Conservation (phyloP, 441 rosid species). For the Erysimum cheiri region DNA sequence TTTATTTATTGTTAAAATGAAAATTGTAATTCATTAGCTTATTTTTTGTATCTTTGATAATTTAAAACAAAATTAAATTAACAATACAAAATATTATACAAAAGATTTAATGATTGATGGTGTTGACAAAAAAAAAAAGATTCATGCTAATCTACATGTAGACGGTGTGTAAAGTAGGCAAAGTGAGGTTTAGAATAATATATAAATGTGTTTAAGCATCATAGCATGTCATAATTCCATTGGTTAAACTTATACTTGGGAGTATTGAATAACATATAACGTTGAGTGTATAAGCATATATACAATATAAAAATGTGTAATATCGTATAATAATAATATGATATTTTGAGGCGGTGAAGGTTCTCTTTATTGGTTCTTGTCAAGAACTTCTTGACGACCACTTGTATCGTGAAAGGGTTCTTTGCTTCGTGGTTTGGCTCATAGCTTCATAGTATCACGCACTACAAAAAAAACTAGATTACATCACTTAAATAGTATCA, state of each 20-base stretch:
- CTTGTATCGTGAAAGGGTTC: constrained; percentile 24
- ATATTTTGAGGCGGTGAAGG: constrained; percentile 35
- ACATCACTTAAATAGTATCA: too few species aligned
- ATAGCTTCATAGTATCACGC: constrained; percentile 2
- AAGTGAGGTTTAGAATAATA: constrained; percentile 9
- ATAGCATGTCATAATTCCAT: constrained; percentile 23
- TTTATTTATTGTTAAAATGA: too few species aligned
- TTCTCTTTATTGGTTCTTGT: constrained; percentile 21
- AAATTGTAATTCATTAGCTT: too few species aligned
- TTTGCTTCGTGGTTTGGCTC: constrained; percentile 33
- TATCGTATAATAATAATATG: not conserved
- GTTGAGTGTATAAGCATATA: not conserved
- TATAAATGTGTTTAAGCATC: constrained; percentile 19
- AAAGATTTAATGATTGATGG: not conserved
- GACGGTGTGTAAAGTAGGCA: constrained; percentile 22
- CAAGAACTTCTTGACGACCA: too few species aligned
- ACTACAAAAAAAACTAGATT: too few species aligned
- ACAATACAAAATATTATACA: not conserved
- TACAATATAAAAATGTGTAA: not conserved
- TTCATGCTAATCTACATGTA: not conserved
- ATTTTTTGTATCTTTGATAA: too few species aligned
- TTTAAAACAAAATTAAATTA: too few species aligned
- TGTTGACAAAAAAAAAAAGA: too few species aligned
- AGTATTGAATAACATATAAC: not conserved
- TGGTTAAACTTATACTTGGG: not conserved